These are phyloP conservation scores for Epichloe sp. DNA, from an alignment of 2,329 filamentous ascomycete genomes.

Conservation along the genomic window DNA sequence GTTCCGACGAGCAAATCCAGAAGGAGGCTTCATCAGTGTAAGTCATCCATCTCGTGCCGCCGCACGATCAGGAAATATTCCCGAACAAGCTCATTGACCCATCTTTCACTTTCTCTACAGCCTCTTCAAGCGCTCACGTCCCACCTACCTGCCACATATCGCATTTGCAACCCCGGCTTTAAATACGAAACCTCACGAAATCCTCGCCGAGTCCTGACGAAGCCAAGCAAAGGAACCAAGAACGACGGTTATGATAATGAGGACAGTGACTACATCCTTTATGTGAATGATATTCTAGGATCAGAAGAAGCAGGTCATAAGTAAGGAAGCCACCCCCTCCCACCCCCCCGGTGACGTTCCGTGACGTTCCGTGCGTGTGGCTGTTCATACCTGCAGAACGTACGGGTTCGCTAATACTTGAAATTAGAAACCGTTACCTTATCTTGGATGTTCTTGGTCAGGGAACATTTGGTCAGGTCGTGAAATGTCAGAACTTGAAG, in stretches of 20 bases:
- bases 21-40: slow-evolving; percentile 93
- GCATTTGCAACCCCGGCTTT: slow-evolving; percentile 95
- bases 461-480: slow-evolving; percentile 95
- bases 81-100: not conserved
- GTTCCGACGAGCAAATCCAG: slow-evolving; percentile 86
- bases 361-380: not conserved
- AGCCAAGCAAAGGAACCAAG: slow-evolving; percentile 95
- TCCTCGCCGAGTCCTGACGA: slow-evolving; percentile 86
- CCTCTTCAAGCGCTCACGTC: slow-evolving; percentile 90
- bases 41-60: slow-evolving; percentile 20
- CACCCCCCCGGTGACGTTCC: no score
- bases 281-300: slow-evolving; percentile 95
- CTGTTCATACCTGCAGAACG: not conserved
- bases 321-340: slow-evolving; percentile 33
- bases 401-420: not conserved
- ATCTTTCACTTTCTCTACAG: slow-evolving; percentile 29
- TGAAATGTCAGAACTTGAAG: slow-evolving; percentile 97
- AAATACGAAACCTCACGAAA: slow-evolving; percentile 98
- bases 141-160: slow-evolving; percentile 87
- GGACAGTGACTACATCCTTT: slow-evolving; percentile 97
- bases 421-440: slow-evolving; percentile 71
- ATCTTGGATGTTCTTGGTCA: slow-evolving; percentile 95
- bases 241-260: slow-evolving; percentile 99
- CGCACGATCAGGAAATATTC: not conserved
- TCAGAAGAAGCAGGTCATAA: slow-evolving; percentile 98